Conservation (phyloP, 805 yeast species). For the Wickerhamomyces chaumierensis region DNA sequence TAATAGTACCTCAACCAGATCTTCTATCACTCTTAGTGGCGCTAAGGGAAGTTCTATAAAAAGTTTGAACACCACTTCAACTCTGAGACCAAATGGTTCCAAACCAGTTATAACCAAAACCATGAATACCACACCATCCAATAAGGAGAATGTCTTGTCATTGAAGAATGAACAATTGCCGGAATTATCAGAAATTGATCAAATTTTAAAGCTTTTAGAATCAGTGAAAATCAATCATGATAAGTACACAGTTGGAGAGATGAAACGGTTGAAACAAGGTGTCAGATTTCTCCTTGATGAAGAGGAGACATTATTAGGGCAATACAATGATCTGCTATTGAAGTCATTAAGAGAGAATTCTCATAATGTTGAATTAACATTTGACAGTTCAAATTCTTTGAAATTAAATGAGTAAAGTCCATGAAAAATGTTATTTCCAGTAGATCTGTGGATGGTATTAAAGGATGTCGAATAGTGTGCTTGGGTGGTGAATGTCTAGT, state of each 20-base stretch:
- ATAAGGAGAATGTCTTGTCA: not conserved
- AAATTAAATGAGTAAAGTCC: too few species aligned
- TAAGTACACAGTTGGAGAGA: not conserved
- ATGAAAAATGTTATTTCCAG: too few species aligned
- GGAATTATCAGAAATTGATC: not conserved
- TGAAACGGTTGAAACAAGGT: not conserved
- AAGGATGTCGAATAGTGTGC: too few species aligned
- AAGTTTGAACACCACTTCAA: too few species aligned
- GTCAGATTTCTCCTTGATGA: not conserved
- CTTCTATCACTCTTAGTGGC: too few species aligned
- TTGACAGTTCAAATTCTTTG: too few species aligned
- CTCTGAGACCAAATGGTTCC: not conserved
- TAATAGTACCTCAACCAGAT: too few species aligned
- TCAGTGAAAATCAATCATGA: not conserved
- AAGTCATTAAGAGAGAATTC: not conserved
- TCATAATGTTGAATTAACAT: too few species aligned
- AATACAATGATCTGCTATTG: not conserved
- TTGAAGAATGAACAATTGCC: not conserved
- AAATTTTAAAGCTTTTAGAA: too few species aligned
- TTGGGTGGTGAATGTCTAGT: too few species aligned
- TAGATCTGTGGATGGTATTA: too few species aligned
- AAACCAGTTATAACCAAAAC: not conserved
- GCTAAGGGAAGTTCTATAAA: too few species aligned
- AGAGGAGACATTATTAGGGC: not conserved
- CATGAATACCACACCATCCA: not conserved